Base-by-base conservation (phyloP, 1,284 basidiomycete species). In the Ceratobasidium sp. region DNA sequence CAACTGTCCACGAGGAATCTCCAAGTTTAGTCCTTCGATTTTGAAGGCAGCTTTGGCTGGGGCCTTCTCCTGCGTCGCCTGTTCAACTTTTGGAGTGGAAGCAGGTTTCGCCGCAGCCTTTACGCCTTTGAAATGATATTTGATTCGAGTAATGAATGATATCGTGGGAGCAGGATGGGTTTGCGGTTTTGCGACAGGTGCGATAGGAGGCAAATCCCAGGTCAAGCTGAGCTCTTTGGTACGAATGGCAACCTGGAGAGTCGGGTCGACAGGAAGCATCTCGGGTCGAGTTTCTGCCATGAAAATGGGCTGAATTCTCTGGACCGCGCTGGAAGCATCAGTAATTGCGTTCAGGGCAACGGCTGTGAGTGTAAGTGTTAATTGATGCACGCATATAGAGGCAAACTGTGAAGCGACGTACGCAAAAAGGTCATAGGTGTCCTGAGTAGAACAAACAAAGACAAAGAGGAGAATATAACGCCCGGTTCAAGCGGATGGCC, bases 381-480 rank as follows among this genome's bases (percentile, higher is more conserved):
- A 9, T 36, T n/a, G 32, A 14, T 18, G n/a, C 3, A 1, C 10
- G 14, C 4, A 43, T 21, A 30, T 48, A 59, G 30, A 3, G 2
- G n/a, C 3, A 26, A 12, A 9, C 46, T 74, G 74, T 46, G 21
- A 3, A 75, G 55, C 0, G 3, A 80, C 87, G 76, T 77, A 89
- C 87, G 88, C 71, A 91, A 81, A 79, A 92, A 85, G 89, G 92
- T 90, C 46, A 94, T 84, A 1, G 92, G 91, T 65, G 91, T 75
- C 21, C 90, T 84, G 9, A 93, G 82, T 28, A 95, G 81, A 72
- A 87, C 89, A 85, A 97, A 96, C n/a, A 96, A 83, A 0, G 91
- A 88, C 58, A 97, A 82, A n/a, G 92, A 92, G 36, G 94, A 85
- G 79, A 97, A 97, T 76, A 96, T 87, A 58, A 86, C 82, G 0